These are phyloP conservation scores for Sclerotinia borealis DNA, from an alignment of 2,329 filamentous ascomycete species.

Conservation along the genomic window DNA sequence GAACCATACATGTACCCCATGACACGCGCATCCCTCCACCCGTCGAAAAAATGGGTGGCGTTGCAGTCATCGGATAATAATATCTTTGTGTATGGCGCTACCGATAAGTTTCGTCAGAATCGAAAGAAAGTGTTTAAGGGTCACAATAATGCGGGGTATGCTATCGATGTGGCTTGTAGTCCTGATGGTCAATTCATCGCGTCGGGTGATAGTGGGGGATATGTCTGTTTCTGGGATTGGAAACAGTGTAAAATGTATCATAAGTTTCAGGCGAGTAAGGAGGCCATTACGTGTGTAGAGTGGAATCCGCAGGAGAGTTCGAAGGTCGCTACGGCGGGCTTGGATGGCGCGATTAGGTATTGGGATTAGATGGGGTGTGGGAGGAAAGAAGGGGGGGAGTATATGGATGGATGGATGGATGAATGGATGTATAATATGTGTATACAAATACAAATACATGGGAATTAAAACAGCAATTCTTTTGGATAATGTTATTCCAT, in stretches of 20 bases:
- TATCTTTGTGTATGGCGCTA: conserved; percentile 89
- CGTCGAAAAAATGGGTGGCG: conserved; percentile 86
- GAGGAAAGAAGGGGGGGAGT: background rate
- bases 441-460: too few relatives aligned
- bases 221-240: conserved; percentile 97
- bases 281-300: conserved; percentile 76
- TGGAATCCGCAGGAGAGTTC: conserved; percentile 98
- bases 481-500: too few relatives aligned
- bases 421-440: too few relatives aligned
- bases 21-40: conserved; percentile 78
- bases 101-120: conserved; percentile 95
- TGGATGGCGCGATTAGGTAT: conserved; percentile 83
- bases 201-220: conserved; percentile 82
- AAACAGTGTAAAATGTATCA: conserved; percentile 99
- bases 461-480: too few relatives aligned
- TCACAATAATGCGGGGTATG: conserved; percentile 92
- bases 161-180: conserved; percentile 80
- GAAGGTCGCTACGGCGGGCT: conserved; percentile 84
- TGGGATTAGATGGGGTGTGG: conserved; percentile 63
- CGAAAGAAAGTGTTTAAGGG: conserved; percentile 94
- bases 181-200: conserved; percentile 89
- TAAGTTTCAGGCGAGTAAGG: conserved; percentile 81
- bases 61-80: conserved; percentile 95
- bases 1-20: conserved; percentile 98
- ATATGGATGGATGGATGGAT: too few relatives aligned